Base-by-base conservation (phyloP, 2,329 filamentous ascomycete species). In the Paracorniculantispora psalliotae region DNA sequence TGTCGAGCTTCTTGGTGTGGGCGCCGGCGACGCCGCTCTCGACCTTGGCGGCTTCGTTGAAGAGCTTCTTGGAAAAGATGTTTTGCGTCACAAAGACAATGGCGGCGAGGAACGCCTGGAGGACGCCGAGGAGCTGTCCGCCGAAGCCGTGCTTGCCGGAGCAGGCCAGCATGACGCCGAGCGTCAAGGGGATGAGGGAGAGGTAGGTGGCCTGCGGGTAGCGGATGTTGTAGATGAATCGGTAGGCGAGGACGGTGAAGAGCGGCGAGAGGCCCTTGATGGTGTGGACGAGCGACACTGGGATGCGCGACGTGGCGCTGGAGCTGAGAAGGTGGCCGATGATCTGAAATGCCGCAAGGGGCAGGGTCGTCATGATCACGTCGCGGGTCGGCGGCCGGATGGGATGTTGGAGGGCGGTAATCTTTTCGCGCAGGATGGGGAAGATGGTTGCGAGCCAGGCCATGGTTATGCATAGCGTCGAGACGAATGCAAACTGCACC, bases 61-160 rank as follows among this genome's bases (percentile, higher is more conserved):
- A 99, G 10, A 99, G 85, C 64, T 91, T 91, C 75, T 99, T 99
- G 21, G 93, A 97, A 65, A 97, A 96, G 59, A 99, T 99, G 70
- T 99, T 99, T 71, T 99, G 94, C 0, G 92, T 94, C 37, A 99
- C 94, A 69, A 99, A 99, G 64, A 97, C 89, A 59, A 97, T 79
- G 8, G 94, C 91, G n/a, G 91, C 92, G 35, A 91, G 78, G 39
- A 99, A 87, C 3, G 94, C 92, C 68, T 92, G 93, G 12, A 93
- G 68, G 19, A 99, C 89, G n/a, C 94, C 94, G 54, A 94, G 82
- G 63, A 97, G 83, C 69, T 99, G 92, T 30, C 90, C 93, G 23
- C 86, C 88, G 66, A 96, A 92, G 6, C 74, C 74, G 44, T 79
- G 76, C 68, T 92, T 91, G 13, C 92, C 90, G 1, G 93, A 97